phyloP scores from a whole-genome alignment of 768 basidiomycete species.

The Pleurotus tuoliensis region DNA sequence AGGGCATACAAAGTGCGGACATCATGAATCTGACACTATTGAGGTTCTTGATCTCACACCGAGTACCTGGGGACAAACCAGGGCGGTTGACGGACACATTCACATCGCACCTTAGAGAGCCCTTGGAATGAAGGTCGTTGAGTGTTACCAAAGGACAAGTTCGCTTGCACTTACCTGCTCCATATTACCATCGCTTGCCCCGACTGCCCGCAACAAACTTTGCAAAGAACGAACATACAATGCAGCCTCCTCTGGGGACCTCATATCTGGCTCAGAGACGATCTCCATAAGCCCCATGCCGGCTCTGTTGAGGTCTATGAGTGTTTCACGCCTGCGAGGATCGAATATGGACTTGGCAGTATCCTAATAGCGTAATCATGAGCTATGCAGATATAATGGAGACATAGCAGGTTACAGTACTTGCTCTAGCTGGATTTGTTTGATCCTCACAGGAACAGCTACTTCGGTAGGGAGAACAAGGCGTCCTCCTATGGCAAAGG shows the following conservation, averaged over 20 bases:
- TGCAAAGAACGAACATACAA: constrained; percentile 84
- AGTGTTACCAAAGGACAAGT: no score
- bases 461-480: constrained; percentile 41
- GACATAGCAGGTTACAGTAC: constrained; percentile 32
- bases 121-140: constrained; percentile 40
- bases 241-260: constrained; percentile 87
- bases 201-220: constrained; percentile 73
- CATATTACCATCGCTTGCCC: constrained; percentile 95
- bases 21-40: constrained; percentile 86
- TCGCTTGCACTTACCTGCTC: constrained; percentile 59
- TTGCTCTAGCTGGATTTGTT: constrained; percentile 96
- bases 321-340: constrained; percentile 43
- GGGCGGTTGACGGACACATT: constrained; percentile 85
- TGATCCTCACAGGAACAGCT: constrained; percentile 63
- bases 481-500: constrained; percentile 68
- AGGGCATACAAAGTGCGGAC: constrained; percentile 72
- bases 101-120: constrained; percentile 91
- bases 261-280: constrained; percentile 89
- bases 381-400: not conserved
- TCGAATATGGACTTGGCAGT: constrained; percentile 82
- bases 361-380: constrained; percentile 47
- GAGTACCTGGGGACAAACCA: constrained; percentile 65
- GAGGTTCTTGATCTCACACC: constrained; percentile 96
- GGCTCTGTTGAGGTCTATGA: constrained; percentile 87
- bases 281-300: constrained; percentile 93